A percentile compares a stretch with the other conserved stretches of the same genome.
Evolutionary conservation across 2,329 filamentous ascomycete genomes (phyloP).

Genomic region (Magnaporthiopsis incrustans): DNA sequence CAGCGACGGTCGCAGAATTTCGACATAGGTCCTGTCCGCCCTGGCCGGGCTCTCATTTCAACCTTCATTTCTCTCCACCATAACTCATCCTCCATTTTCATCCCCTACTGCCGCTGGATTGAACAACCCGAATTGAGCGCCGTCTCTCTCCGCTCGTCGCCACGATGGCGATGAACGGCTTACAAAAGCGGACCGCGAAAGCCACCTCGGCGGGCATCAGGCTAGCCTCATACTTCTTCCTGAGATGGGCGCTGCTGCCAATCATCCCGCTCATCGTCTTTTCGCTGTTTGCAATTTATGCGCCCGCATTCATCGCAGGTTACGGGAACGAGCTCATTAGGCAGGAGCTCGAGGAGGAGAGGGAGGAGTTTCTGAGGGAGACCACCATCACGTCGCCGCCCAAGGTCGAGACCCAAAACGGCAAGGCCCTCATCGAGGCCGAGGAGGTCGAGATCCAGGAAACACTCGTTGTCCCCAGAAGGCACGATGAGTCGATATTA

Average conservation of each 20-base stretch:
- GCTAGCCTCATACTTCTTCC: conserved; percentile 45
- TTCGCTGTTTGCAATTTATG: conserved; percentile 57
- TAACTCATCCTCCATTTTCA: not conserved
- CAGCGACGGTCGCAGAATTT: not conserved
- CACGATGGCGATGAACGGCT: conserved; percentile 24
- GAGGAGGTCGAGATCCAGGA: conserved; percentile 56
- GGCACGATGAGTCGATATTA: conserved; percentile 42
- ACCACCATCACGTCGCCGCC: conserved; percentile 19
- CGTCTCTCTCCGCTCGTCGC: not conserved
- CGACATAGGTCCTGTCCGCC: not conserved
- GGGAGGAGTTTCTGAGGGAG: conserved; percentile 42
- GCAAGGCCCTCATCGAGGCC: conserved; percentile 22
- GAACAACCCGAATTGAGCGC: not conserved
- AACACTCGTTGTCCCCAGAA: conserved; percentile 50
- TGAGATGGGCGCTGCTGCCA: conserved; percentile 46
- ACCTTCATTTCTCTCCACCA: not conserved
- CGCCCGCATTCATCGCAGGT: conserved; percentile 53
- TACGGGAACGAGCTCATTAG: conserved; percentile 49
- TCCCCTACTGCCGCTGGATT: no score
- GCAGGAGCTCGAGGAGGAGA: conserved; percentile 50
- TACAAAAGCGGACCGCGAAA: conserved; percentile 24
- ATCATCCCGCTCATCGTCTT: conserved; percentile 34
- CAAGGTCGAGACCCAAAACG: conserved; percentile 1
- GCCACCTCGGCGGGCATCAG: conserved; percentile 44
- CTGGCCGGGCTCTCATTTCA: no score